A percentile compares a stretch with the other conserved stretches of the same genome.
Evolutionary conservation across 2,329 filamentous ascomycete species (phyloP).

Genomic region (Phialophora chinensis): DNA sequence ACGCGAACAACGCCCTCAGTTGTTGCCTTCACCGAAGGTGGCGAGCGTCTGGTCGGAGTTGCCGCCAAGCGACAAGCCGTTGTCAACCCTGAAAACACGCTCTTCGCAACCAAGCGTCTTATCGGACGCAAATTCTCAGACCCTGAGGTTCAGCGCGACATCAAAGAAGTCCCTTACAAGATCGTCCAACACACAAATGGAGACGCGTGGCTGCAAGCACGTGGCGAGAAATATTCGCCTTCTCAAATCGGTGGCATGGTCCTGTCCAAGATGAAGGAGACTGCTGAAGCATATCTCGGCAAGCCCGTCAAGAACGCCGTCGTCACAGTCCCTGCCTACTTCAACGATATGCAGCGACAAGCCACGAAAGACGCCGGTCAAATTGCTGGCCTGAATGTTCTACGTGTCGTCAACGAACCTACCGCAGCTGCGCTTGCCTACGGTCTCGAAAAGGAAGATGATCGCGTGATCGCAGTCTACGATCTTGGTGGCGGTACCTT

Average conservation of each 20-base stretch:
- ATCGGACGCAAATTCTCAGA: constrained; percentile 98
- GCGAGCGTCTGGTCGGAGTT: constrained; percentile 94
- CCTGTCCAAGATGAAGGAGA: constrained; percentile 99
- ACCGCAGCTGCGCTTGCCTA: constrained; percentile 95
- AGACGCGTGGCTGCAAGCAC: constrained; percentile 93
- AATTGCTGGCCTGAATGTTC: constrained; percentile 93
- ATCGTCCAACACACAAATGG: constrained; percentile 96
- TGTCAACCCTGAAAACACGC: constrained; percentile 97
- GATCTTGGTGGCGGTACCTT: constrained; percentile 98
- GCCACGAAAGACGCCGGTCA: constrained; percentile 98
- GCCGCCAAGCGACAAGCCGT: constrained; percentile 97
- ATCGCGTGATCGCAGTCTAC: constrained; percentile 91
- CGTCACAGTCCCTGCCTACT: constrained; percentile 96
- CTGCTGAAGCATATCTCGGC: constrained; percentile 88
- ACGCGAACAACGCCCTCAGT: constrained; percentile 91
- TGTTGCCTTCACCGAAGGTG: constrained; percentile 92
- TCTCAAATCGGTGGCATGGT: constrained; percentile 98
- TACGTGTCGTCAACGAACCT: constrained; percentile 97
- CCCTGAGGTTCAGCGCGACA: constrained; percentile 89
- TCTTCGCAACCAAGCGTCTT: constrained; percentile 98
- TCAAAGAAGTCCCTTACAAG: constrained; percentile 98
- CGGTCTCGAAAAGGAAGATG: constrained; percentile 91
- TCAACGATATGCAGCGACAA: constrained; percentile 98
- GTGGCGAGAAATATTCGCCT: constrained; percentile 93
- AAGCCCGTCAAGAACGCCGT: constrained; percentile 94